Evolutionary conservation across 345 rosid genomes (phyloP).

Genomic region (Cardamine occulta): DNA sequence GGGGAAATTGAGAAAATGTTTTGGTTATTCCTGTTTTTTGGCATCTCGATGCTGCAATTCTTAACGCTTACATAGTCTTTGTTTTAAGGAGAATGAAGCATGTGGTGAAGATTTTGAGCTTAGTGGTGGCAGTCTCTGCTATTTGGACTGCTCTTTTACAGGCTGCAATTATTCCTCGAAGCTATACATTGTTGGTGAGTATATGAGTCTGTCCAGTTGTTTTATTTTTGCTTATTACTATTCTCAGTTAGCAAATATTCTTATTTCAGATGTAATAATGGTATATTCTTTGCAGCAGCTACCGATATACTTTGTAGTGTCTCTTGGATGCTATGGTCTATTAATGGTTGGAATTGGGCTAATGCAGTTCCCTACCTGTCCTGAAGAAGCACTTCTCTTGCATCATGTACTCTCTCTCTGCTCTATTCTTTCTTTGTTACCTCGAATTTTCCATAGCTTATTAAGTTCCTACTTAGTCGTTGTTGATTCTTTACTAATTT

Average conservation of each 20-base stretch:
- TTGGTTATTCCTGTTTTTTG: background rate
- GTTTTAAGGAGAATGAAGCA: background rate
- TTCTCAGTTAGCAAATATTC: background rate
- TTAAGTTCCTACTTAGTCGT: background rate
- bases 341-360: slow-evolving; percentile 71
- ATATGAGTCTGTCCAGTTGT: background rate
- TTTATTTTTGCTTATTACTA: no score
- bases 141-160: slow-evolving; percentile 61
- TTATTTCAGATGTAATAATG: background rate
- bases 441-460: background rate
- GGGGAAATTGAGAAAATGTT: background rate
- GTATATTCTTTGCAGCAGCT: slow-evolving; percentile 41
- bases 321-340: slow-evolving; percentile 73
- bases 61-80: background rate
- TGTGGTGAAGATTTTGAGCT: slow-evolving; percentile 53
- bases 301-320: slow-evolving; percentile 65
- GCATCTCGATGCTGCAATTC: background rate
- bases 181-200: slow-evolving; percentile 60
- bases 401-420: slow-evolving; percentile 51
- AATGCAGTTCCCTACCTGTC: slow-evolving; percentile 70
- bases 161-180: slow-evolving; percentile 52
- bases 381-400: slow-evolving; percentile 64
- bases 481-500: background rate
- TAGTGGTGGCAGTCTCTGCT: slow-evolving; percentile 51
- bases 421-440: background rate